A percentile compares a stretch with the other conserved stretches of the same genome.
phyloP scores from a whole-genome alignment of 192 early-diverging fungal genomes.

The Backusella tuberculispora region DNA sequence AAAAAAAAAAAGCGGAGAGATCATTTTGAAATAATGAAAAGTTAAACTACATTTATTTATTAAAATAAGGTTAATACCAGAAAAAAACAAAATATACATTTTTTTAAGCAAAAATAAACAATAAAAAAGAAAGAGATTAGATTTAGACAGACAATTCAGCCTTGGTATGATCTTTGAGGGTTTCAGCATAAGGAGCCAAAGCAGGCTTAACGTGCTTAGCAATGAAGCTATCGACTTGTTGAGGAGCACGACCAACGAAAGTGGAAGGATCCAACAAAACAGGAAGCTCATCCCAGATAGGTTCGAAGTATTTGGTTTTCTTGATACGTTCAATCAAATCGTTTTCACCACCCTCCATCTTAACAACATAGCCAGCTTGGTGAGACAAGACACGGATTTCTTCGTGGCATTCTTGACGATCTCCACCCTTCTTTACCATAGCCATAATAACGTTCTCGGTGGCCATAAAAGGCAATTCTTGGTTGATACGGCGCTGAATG shows the following conservation, averaged over 20 bases:
- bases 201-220: constrained; percentile 80
- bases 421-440: constrained; percentile 95
- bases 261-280: constrained; percentile 84
- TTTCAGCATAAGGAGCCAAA: constrained; percentile 71
- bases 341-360: constrained; percentile 91
- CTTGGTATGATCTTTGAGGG: constrained; percentile 64
- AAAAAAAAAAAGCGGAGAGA: too few relatives aligned
- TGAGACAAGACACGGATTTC: constrained; percentile 95
- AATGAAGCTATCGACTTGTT: constrained; percentile 91
- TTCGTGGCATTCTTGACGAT: constrained; percentile 96
- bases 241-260: constrained; percentile 92
- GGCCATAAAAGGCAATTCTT: constrained; percentile 99
- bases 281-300: constrained; percentile 75
- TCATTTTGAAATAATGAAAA: neutral
- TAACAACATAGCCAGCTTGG: constrained; percentile 89
- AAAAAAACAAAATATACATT: constrained; percentile 6
- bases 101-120: constrained; percentile 5
- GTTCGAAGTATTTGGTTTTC: constrained; percentile 84
- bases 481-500: constrained; percentile 86
- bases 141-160: constrained; percentile 78
- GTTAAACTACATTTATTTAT: constrained; percentile 3
- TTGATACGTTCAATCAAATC: constrained; percentile 92
- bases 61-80: neutral
- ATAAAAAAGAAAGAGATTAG: neutral
- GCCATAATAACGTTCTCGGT: constrained; percentile 99